Evolutionary conservation across 495 filamentous ascomycete genomes (phyloP).

Genomic region (Xylaria scruposa): DNA sequence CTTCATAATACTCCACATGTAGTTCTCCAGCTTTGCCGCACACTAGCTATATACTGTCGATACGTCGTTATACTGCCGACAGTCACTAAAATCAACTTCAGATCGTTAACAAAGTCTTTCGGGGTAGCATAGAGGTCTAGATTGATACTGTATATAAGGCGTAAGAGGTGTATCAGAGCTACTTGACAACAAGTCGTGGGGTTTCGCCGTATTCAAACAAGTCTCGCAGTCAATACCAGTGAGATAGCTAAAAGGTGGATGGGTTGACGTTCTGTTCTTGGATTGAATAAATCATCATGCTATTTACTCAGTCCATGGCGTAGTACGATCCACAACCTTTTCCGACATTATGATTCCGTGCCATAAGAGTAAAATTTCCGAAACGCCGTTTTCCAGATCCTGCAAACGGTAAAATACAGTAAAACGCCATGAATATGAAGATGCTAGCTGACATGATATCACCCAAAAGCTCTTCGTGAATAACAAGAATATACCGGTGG

Average conservation of each 20-base stretch:
- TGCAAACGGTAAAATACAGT: constrained; percentile 30
- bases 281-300: neutral
- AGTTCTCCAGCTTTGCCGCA: constrained; percentile 78
- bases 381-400: constrained; percentile 29
- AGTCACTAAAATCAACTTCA: constrained; percentile 77
- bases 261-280: constrained; percentile 1
- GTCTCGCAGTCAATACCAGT: neutral
- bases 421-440: constrained; percentile 25
- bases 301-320: constrained; percentile 8
- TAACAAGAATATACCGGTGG: constrained; percentile 14
- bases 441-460: constrained; percentile 39
- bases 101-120: constrained; percentile 78
- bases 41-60: constrained; percentile 76
- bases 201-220: neutral
- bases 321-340: constrained; percentile 10
- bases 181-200: neutral
- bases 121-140: constrained; percentile 68
- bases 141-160: neutral
- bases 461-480: constrained; percentile 33
- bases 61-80: no score
- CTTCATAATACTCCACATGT: constrained; percentile 56
- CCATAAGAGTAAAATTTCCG: constrained; percentile 24
- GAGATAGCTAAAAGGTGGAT: neutral
- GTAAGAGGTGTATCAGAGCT: neutral
- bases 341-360: constrained; percentile 23